These are phyloP conservation scores for Moricandia arvensis DNA, from an alignment of 345 rosid genomes.

Conservation along the genomic window DNA sequence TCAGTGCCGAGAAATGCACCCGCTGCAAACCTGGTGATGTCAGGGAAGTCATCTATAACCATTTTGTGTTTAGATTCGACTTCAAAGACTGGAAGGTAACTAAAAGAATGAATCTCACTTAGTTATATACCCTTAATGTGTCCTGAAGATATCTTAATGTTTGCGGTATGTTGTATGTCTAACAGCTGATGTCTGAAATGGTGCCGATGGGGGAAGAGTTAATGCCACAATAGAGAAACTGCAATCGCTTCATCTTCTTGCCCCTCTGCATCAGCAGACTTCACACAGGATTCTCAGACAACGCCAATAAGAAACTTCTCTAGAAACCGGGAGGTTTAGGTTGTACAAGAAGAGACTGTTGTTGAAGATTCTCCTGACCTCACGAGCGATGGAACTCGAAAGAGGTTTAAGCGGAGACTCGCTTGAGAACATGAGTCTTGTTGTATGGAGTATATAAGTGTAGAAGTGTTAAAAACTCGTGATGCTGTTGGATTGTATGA, in stretches of 20 bases:
- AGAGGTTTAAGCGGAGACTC: slow-evolving; percentile 50
- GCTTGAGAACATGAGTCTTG: slow-evolving; percentile 27
- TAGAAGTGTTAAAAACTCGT: slow-evolving; percentile 8
- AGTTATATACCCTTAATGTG: neutral
- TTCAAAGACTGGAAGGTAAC: slow-evolving; percentile 89
- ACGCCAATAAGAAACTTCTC: slow-evolving; percentile 60
- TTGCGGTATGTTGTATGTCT: neutral
- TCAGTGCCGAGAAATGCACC: slow-evolving; percentile 91
- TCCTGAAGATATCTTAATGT: slow-evolving; percentile 1
- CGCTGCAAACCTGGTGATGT: slow-evolving; percentile 48
- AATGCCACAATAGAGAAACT: slow-evolving; percentile 51
- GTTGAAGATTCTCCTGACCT: slow-evolving; percentile 54
- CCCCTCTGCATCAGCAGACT: slow-evolving; percentile 27
- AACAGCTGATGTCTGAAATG: slow-evolving; percentile 51
- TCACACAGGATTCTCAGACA: slow-evolving; percentile 35
- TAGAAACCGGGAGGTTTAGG: slow-evolving; percentile 64
- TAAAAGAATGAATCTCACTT: neutral
- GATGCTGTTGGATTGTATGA: slow-evolving; percentile 9
- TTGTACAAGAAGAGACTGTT: slow-evolving; percentile 50
- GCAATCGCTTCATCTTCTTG: slow-evolving; percentile 4
- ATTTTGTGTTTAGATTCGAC: slow-evolving; percentile 88
- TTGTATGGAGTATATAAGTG: slow-evolving; percentile 10
- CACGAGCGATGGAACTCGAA: slow-evolving; percentile 34
- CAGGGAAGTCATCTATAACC: slow-evolving; percentile 58
- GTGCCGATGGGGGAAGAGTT: slow-evolving; percentile 65